Evolutionary conservation across 1,139 yeast genomes (phyloP), one percentile per base, ranked within the genome.

Genomic region (Kodamaea plutei): DNA sequence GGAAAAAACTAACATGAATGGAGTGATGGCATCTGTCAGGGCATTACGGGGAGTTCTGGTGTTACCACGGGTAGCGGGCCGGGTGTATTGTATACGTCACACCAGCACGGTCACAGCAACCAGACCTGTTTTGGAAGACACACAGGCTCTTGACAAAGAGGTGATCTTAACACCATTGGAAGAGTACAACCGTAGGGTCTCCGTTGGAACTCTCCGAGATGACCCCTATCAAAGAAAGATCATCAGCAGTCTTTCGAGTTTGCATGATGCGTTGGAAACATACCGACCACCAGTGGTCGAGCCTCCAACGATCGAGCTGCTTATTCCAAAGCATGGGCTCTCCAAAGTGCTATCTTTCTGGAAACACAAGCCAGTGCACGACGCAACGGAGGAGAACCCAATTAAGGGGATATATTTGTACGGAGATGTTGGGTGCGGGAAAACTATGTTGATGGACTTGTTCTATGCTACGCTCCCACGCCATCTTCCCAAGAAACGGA

Each of bases 361-460:
- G 38, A 27, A 26, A 10, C 27, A 22, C 20, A 23, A 19, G 10
- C 19, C 28, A 15, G 8, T 6, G 13, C 22, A 15, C 13, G 25
- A 29, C n/a, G 36, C 24, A 10, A 30, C 40, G 37, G 47, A 52
- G 1, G 60, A 54, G 17, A 58, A 51, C 36, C 50, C 48, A 7
- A 65, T 73, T 20, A 94, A 73, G 44, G 98, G 98, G 2, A 82
- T 91, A 10, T 91, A 91, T 52, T 67, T 91, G 16, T 91, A 85
- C 56, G 98, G 98, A 12, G 98, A 91, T 55, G 98, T 91, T 26
- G 98, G 98, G 4, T 88, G 97, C 58, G 98, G 98, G 7, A 91
- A 91, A 53, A 91, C 98, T 4, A 91, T 91, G 96, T 68, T 91
- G 41, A 89, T 91, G 97, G 98, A 91, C 57, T 68, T 91, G 47